Evolutionary conservation across 352 stramenopile species (phyloP).

Genomic region (Pythium folliculosum): DNA sequence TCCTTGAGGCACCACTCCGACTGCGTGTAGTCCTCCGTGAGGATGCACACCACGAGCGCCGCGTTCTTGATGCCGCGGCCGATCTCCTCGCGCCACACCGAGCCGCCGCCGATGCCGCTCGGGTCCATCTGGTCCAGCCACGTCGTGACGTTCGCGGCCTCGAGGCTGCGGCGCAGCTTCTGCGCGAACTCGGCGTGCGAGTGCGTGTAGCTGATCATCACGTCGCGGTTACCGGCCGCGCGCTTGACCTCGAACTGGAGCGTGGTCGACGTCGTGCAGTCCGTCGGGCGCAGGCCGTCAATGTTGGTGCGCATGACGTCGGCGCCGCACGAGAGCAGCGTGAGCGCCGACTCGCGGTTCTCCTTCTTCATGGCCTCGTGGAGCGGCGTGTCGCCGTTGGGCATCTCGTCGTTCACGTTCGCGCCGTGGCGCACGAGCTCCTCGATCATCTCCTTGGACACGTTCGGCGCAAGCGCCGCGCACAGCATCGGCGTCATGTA

Average conservation of each 20-base stretch:
- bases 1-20: conserved; percentile 86
- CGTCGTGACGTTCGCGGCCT: conserved; percentile 72
- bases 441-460: conserved; percentile 52
- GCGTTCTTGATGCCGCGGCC: conserved; percentile 76
- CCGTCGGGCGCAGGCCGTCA: conserved; percentile 67
- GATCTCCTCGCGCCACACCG: conserved; percentile 84
- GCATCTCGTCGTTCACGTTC: conserved; percentile 67
- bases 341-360: conserved; percentile 60
- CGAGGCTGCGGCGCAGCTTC: conserved; percentile 68
- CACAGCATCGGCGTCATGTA: conserved; percentile 71
- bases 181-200: conserved; percentile 74
- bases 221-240: conserved; percentile 72
- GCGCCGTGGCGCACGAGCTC: conserved; percentile 51
- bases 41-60: conserved; percentile 66
- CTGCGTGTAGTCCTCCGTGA: conserved; percentile 70
- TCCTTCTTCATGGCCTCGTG: conserved; percentile 78
- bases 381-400: conserved; percentile 69
- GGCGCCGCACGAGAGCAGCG: conserved; percentile 55
- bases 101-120: conserved; percentile 74
- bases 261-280: conserved; percentile 82
- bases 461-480: conserved; percentile 55
- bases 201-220: conserved; percentile 90
- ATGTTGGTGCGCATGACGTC: conserved; percentile 68
- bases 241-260: conserved; percentile 85
- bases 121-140: conserved; percentile 85